Conservation (phyloP, 2,329 filamentous ascomycete genomes). For the Dothideomycetes sp. region DNA sequence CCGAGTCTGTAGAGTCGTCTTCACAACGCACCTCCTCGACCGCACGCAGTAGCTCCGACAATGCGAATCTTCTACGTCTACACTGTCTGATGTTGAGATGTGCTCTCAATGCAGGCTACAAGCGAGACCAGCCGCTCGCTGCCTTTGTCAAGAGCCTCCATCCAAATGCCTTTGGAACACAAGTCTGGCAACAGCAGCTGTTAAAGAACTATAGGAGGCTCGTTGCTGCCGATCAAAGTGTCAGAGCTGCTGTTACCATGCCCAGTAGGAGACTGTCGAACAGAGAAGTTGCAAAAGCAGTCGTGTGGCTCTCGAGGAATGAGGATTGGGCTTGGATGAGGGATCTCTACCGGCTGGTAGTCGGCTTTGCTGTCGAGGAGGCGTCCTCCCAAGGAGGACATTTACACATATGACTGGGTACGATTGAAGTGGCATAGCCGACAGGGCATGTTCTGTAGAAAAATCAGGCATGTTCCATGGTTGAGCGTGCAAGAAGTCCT, state of each 20-base stretch:
- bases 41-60: conserved; percentile 62
- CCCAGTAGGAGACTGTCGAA: conserved; percentile 56
- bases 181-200: conserved; percentile 60
- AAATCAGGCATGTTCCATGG: too few species aligned
- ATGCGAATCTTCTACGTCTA: conserved; percentile 66
- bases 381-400: too few species aligned
- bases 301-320: conserved; percentile 63
- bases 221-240: conserved; percentile 62
- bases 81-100: conserved; percentile 76
- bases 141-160: conserved; percentile 69
- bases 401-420: too few species aligned
- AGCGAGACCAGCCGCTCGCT: conserved; percentile 54
- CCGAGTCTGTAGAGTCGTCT: conserved; percentile 47
- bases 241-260: conserved; percentile 47
- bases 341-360: conserved; percentile 76
- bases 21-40: conserved; percentile 61
- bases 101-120: conserved; percentile 75
- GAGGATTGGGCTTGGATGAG: conserved; percentile 69
- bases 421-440: too few species aligned
- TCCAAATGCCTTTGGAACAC: conserved; percentile 66
- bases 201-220: conserved; percentile 74
- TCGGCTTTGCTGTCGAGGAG: conserved; percentile 75
- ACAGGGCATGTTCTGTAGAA: too few species aligned
- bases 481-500: too few species aligned
- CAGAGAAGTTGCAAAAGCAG: conserved; percentile 69